Base-by-base conservation (phyloP, 2,329 filamentous ascomycete species). In the Pyrenochaeta sp. region DNA sequence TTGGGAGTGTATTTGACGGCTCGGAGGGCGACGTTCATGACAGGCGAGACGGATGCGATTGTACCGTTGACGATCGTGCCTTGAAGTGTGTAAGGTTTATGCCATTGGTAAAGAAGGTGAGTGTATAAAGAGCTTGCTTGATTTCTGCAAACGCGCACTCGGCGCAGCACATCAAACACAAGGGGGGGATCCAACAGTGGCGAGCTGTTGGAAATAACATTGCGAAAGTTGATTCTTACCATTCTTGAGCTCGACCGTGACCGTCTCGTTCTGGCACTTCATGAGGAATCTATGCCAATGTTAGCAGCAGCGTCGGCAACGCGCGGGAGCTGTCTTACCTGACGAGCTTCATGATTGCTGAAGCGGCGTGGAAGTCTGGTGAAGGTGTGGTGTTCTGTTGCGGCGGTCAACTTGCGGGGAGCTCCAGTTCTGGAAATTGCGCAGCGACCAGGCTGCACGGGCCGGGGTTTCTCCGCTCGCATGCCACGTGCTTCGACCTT, bases 181-280 rank as follows among this genome's bases (percentile, higher is more conserved):
- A 17, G n/a, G 11, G 10, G 7, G 19, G 11, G 4, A 34, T 8
- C 10, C 19, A 18, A 13, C 7, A 22, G 31, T n/a, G n/a, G n/a
- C n/a, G n/a, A n/a, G n/a, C n/a, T n/a, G n/a, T n/a, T n/a, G n/a
- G n/a, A n/a, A n/a, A n/a, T n/a, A n/a, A n/a, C n/a, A n/a, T n/a
- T n/a, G n/a, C n/a, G n/a, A n/a, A 32, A 3, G 27, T 17, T 21
- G 7, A 8, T 30, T 61, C 73, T 31, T 79, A 94, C 92, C 94
- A 83, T 97, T 97, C 76, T 99, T 99, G 61, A 99, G 81, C 76
- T 99, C 94, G 74, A 99, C 89, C 30, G 93, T 97, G 66, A 97
- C 94, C 66, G 94, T 96, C 80, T 99, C 94, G 75, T 96, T 97
- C 75, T 89, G 86, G 76, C 93, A 97, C 81, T 99, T 99, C 93